phyloP scores from a whole-genome alignment of 306 rosid genomes.

The Gastrolobium villosum region DNA sequence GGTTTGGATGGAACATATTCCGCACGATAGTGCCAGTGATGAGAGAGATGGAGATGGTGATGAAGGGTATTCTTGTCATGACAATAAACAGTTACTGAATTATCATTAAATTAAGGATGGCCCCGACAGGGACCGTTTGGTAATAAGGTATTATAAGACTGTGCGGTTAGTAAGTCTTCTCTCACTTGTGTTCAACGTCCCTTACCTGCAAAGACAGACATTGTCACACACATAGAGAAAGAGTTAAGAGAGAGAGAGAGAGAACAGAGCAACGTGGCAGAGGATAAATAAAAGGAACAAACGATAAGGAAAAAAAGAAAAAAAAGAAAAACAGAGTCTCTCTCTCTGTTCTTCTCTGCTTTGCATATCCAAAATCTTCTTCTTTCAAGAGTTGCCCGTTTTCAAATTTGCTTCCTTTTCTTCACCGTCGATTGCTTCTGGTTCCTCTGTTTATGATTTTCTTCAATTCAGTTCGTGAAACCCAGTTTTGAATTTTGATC shows the following conservation, averaged over 20 bases:
- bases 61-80: conserved; percentile 51
- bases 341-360: conserved; percentile 7
- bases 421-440: neutral
- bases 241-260: conserved; percentile 43
- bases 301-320: conserved; percentile 22
- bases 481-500: conserved; percentile 39
- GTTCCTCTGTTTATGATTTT: conserved; percentile 35
- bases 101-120: conserved; percentile 48
- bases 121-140: conserved; percentile 60
- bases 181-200: conserved; percentile 64
- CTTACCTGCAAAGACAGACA: conserved; percentile 77
- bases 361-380: neutral
- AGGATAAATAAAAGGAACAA: conserved; percentile 64
- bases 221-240: conserved; percentile 31
- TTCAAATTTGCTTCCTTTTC: conserved; percentile 41
- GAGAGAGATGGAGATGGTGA: neutral
- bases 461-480: conserved; percentile 34
- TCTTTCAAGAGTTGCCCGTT: conserved; percentile 24
- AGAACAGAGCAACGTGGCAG: conserved; percentile 51
- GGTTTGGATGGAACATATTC: conserved; percentile 43
- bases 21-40: conserved; percentile 48
- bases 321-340: conserved; percentile 37
- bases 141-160: conserved; percentile 54
- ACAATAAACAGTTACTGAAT: conserved; percentile 41
- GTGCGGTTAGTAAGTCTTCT: conserved; percentile 75